Base-by-base conservation (phyloP, 2,329 filamentous ascomycete species). In the Trichoderma citrinoviride region DNA sequence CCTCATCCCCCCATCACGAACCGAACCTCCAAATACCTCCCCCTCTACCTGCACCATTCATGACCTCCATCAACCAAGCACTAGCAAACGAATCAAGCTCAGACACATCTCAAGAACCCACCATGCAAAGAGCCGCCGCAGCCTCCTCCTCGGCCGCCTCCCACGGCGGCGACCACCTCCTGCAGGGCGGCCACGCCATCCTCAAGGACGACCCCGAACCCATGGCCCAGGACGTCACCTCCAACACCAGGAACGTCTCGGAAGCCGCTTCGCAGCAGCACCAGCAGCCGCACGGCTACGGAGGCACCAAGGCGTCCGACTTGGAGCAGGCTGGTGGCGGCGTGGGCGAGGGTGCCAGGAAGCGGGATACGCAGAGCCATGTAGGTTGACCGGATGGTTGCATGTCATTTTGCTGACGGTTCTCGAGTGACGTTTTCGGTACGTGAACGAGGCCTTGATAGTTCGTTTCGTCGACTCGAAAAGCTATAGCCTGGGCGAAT, bases 111-210 rank as follows among this genome's bases (percentile, higher is more conserved):
- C 10, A 25, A 1, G 7, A 6, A 14, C 12, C n/a, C 37, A 61
- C 37, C 8, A 53, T 61, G 58, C 43, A 61, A n/a, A 44, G 37
- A 61, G 47, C 46, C 7, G 58, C 47, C 3, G 37, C 58, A 33
- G 29, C 43, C 49, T n/a, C 37, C 17, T 10, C 25, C 17, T 23
- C 10, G 33, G n/a, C 33, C 12, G 33, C 37, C 7, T 25, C 27
- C 7, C 47, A 53, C 33, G 25, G 25, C 41, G 58, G 41, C 55
- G 58, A 61, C 17, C 44, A 49, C 10, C 14, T 61, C 19, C 44
- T 61, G 7, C 58, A 49, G 17, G 58, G 58, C 23, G 58, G 58
- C 3, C 29, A 49, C 23, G 58, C 58, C 25, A 61, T 61, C 15
- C 43, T 61, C 37, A 61, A 61, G 12, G 47, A 53, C 15, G 58